Conservation (phyloP, 2,329 filamentous ascomycete genomes). For the Ophiostoma montium region DNA sequence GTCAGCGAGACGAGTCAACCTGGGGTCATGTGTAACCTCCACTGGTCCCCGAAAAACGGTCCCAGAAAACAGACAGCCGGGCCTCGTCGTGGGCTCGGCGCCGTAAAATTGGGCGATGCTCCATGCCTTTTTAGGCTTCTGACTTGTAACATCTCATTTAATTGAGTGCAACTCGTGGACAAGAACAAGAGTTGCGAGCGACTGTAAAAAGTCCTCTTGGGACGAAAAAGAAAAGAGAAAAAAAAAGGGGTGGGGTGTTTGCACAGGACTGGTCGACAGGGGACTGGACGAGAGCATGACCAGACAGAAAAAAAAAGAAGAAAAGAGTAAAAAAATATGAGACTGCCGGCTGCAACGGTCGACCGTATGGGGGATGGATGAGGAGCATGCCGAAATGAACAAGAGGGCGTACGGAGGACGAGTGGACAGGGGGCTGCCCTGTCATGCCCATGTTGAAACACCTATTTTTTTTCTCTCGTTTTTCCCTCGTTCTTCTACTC, state of each 20-base stretch:
- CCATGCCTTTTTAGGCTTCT: no score
- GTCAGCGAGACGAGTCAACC: no score
- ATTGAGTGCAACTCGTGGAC: no score
- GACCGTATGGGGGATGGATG: background rate
- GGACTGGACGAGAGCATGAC: background rate
- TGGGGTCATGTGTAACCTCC: no score
- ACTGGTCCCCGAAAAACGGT: no score
- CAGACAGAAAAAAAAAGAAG: no score
- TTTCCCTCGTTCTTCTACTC: background rate
- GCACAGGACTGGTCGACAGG: background rate
- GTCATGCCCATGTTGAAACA: background rate
- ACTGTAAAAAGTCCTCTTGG: background rate
- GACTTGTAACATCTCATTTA: no score
- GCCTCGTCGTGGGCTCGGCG: background rate
- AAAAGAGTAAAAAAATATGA: background rate
- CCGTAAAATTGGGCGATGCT: background rate
- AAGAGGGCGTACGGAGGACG: no score
- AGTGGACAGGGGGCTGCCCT: background rate
- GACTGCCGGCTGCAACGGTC: background rate
- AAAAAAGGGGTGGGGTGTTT: background rate
- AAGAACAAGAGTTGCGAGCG: background rate
- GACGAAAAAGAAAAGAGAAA: no score
- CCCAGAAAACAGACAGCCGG: conserved; percentile 3
- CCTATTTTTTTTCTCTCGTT: background rate
- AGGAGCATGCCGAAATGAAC: background rate